Evolutionary conservation across 306 rosid genomes (phyloP).

Genomic region (Psophocarpus tetragonolobus): DNA sequence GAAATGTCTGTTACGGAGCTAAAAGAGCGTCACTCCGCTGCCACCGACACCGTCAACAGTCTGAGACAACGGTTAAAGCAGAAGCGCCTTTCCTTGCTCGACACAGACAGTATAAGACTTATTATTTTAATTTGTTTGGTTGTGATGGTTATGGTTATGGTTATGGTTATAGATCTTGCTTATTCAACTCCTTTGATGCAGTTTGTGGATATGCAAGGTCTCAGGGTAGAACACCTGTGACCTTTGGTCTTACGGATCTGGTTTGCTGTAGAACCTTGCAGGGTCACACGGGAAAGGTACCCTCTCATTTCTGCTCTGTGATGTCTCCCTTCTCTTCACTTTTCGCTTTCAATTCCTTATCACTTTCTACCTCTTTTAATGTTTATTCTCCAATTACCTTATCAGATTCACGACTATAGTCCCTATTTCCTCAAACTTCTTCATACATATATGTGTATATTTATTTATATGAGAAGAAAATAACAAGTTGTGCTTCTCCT

Average conservation of each 20-base stretch:
- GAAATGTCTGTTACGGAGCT: conserved; percentile 83
- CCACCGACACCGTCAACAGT: conserved; percentile 66
- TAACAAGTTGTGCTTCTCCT: background rate
- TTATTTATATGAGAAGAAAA: background rate
- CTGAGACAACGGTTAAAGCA: conserved; percentile 67
- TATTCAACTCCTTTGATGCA: conserved; percentile 30
- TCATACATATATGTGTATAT: background rate
- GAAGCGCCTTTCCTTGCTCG: conserved; percentile 72
- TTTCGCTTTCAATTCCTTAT: background rate
- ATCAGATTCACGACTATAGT: background rate
- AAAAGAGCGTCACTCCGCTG: conserved; percentile 72
- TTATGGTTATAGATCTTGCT: conserved; percentile 43
- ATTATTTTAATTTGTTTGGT: too few relatives aligned
- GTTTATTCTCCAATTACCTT: background rate
- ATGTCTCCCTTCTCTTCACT: background rate
- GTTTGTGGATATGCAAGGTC: conserved; percentile 68
- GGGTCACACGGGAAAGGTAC: conserved; percentile 86
- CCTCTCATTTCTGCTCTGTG: background rate
- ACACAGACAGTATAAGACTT: conserved; percentile 57
- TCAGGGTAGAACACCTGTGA: conserved; percentile 63
- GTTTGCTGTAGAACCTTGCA: conserved; percentile 89
- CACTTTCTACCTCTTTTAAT: background rate
- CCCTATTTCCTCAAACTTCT: background rate
- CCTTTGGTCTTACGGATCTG: conserved; percentile 82
- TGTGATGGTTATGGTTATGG: too few relatives aligned